These are phyloP conservation scores for Harringtonia lauricola DNA, from an alignment of 2,329 filamentous ascomycete genomes.

Conservation along the genomic window DNA sequence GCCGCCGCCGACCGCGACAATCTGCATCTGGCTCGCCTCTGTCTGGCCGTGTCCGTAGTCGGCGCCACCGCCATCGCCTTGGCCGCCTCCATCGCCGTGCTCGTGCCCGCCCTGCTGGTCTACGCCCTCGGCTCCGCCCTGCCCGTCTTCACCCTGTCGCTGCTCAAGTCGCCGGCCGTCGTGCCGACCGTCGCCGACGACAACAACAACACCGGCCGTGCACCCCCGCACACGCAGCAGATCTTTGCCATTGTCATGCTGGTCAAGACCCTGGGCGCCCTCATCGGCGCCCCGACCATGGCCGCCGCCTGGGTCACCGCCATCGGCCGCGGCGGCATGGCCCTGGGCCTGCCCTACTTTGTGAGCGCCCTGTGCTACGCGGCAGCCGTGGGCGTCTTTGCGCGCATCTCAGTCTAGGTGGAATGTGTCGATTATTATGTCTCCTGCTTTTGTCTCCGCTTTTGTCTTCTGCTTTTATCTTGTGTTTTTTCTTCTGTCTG, in stretches of 20 bases:
- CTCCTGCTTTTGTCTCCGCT: background rate
- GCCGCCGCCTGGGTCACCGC: constrained; percentile 34
- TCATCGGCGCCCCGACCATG: constrained; percentile 36
- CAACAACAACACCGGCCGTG: constrained; percentile 9
- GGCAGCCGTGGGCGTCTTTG: constrained; percentile 22
- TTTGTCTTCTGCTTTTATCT: background rate
- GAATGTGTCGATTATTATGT: background rate
- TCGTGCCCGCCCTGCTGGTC: constrained; percentile 31
- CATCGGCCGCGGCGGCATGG: constrained; percentile 23
- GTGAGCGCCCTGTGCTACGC: constrained; percentile 27
- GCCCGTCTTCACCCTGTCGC: constrained; percentile 36
- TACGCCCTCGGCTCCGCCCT: constrained; percentile 38
- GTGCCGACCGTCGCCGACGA: constrained; percentile 1
- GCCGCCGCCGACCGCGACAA: constrained; percentile 14
- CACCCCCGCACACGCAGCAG: constrained; percentile 4
- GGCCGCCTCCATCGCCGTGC: constrained; percentile 24
- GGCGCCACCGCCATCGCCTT: constrained; percentile 33
- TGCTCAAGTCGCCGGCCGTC: constrained; percentile 32
- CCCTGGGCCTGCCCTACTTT: constrained; percentile 28
- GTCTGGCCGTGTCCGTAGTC: constrained; percentile 25
- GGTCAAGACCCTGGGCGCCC: constrained; percentile 34
- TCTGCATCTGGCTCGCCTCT: constrained; percentile 23
- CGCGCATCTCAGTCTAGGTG: background rate
- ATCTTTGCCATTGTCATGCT: constrained; percentile 41
- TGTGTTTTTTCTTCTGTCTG: background rate